Percentiles rank a stretch among this genome's conserved stretches.
phyloP scores from a whole-genome alignment of 2,329 filamentous ascomycete species.

The Leptographium lundbergii region DNA sequence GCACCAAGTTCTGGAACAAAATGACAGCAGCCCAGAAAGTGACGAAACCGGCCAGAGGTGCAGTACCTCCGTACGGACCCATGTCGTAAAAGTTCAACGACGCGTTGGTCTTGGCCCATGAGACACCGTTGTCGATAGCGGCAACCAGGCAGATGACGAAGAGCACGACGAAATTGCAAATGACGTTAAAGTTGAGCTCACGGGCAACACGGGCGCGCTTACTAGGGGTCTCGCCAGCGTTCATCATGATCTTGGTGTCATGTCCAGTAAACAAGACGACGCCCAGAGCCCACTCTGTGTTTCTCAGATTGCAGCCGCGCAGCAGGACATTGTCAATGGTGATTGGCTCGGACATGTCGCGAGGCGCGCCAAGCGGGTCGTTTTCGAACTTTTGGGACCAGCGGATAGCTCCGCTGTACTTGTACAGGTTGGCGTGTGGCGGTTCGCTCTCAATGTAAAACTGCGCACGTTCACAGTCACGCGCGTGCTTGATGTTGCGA shows the following conservation, averaged over 20 bases:
- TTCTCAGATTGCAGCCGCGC: conserved; percentile 83
- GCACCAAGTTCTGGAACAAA: conserved; percentile 95
- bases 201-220: conserved; percentile 86
- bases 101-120: conserved; percentile 63
- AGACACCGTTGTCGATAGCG: conserved; percentile 71
- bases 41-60: conserved; percentile 77
- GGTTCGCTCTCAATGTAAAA: conserved; percentile 84
- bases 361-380: conserved; percentile 46
- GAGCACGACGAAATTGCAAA: conserved; percentile 89
- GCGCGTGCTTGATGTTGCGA: conserved; percentile 69
- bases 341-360: conserved; percentile 82
- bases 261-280: conserved; percentile 89
- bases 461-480: conserved; percentile 80
- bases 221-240: conserved; percentile 86
- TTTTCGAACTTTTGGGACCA: conserved; percentile 64
- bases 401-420: conserved; percentile 79
- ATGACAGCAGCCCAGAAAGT: conserved; percentile 95
- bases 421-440: conserved; percentile 87
- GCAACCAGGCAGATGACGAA: conserved; percentile 80
- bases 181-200: conserved; percentile 92
- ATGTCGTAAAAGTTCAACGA: conserved; percentile 77
- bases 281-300: conserved; percentile 91
- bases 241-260: conserved; percentile 99
- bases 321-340: conserved; percentile 91
- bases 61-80: conserved; percentile 63